Percentiles rank a stretch among this genome's conserved stretches.
Conservation (phyloP, 2,329 filamentous ascomycete species). For the Diaporthe nobilis region DNA sequence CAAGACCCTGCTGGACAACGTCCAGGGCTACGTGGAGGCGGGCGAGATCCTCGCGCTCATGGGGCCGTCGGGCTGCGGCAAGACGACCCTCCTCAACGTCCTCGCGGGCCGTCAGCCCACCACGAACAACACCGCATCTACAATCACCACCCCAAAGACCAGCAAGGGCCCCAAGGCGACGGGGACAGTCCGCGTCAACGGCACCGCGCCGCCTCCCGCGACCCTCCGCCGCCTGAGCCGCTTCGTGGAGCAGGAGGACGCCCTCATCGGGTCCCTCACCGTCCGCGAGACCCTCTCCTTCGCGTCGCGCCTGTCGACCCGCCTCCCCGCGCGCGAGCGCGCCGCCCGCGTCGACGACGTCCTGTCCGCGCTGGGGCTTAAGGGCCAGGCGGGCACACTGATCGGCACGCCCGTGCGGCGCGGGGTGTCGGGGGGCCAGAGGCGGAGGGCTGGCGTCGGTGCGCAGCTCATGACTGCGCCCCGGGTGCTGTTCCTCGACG, state of each 20-base stretch:
- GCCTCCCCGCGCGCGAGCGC: conserved; percentile 66
- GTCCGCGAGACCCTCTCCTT: conserved; percentile 86
- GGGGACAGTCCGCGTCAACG: conserved; percentile 74
- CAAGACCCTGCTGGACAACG: conserved; percentile 73
- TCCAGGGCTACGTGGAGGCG: conserved; percentile 75
- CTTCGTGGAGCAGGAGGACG: conserved; percentile 92
- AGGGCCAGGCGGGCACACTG: conserved; percentile 76
- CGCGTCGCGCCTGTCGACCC: conserved; percentile 77
- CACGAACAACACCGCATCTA: neutral
- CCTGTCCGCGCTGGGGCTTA: conserved; percentile 80
- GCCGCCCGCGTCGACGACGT: conserved; percentile 75
- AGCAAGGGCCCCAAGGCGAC: conserved; percentile 68
- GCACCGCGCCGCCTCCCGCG: conserved; percentile 63
- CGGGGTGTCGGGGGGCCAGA: conserved; percentile 88
- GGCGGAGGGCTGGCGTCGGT: conserved; percentile 83
- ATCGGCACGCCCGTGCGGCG: conserved; percentile 88
- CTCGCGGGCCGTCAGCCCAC: conserved; percentile 69
- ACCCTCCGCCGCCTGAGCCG: conserved; percentile 76
- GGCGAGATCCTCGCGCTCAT: conserved; percentile 84
- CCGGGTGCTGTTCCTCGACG: conserved; percentile 85
- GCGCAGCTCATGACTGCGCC: conserved; percentile 86
- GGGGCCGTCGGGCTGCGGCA: conserved; percentile 82
- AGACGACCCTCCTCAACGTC: conserved; percentile 87
- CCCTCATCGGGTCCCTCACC: conserved; percentile 84
- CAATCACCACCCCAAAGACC: neutral